Evolutionary conservation across 2,329 filamentous ascomycete species (phyloP).

Genomic region (Trichoderma brevicompactum): DNA sequence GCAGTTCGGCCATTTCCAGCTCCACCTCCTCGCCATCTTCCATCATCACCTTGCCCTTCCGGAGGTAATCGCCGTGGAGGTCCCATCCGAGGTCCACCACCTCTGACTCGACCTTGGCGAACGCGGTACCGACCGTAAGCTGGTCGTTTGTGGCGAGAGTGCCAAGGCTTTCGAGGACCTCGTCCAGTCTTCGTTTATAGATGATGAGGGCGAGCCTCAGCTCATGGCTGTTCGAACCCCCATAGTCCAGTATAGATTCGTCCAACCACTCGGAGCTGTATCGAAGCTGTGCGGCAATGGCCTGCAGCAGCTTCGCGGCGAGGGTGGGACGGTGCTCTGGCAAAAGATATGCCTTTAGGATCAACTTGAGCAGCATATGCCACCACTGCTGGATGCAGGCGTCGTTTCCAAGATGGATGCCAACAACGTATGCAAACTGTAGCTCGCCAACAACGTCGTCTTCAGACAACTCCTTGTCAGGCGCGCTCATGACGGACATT

Average conservation of each 20-base stretch:
- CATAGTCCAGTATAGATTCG: slow-evolving; percentile 48
- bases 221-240: slow-evolving; percentile 38
- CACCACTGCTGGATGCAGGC: slow-evolving; percentile 67
- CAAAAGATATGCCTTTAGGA: slow-evolving; percentile 57
- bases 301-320: slow-evolving; percentile 51
- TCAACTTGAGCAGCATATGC: slow-evolving; percentile 55
- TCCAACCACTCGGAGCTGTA: slow-evolving; percentile 57
- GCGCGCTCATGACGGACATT: slow-evolving; percentile 43
- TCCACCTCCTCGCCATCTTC: slow-evolving; percentile 58
- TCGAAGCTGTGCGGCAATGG: slow-evolving; percentile 59
- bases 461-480: slow-evolving; percentile 36
- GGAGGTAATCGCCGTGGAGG: slow-evolving; percentile 54
- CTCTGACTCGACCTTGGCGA: slow-evolving; percentile 44
- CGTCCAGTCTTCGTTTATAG: slow-evolving; percentile 60
- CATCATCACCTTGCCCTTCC: slow-evolving; percentile 54
- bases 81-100: slow-evolving; percentile 59
- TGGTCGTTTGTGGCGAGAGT: slow-evolving; percentile 46
- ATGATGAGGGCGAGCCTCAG: slow-evolving; percentile 55
- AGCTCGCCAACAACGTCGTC: slow-evolving; percentile 61
- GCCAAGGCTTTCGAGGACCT: slow-evolving; percentile 47
- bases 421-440: slow-evolving; percentile 63
- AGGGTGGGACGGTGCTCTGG: slow-evolving; percentile 50
- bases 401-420: slow-evolving; percentile 61
- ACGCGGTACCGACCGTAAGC: slow-evolving; percentile 52
- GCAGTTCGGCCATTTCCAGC: slow-evolving; percentile 54